phyloP scores from a whole-genome alignment of 2,329 filamentous ascomycete genomes.

The Ophiocordyceps sinensis region DNA sequence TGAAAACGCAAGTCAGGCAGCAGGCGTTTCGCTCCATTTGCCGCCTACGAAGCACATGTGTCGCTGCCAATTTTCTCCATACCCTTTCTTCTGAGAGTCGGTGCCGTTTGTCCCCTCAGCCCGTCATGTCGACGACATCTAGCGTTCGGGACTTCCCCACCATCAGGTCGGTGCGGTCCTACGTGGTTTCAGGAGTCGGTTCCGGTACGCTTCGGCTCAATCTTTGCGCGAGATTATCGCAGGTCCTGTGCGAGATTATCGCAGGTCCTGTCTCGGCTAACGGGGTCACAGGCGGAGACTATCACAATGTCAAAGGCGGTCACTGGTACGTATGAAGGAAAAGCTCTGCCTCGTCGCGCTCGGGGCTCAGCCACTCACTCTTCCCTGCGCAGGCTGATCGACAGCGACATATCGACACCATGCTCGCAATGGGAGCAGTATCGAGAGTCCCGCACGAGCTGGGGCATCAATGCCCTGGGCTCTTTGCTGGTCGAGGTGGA shows the following conservation, averaged over 20 bases:
- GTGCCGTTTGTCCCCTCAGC: no score
- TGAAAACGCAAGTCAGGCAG: no score
- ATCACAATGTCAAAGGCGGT: constrained; percentile 76
- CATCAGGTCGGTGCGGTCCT: constrained; percentile 63
- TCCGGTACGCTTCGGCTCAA: constrained; percentile 9
- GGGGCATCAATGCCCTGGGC: constrained; percentile 90
- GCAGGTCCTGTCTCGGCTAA: neutral
- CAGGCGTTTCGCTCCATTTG: no score
- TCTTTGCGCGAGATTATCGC: neutral
- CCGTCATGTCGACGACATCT: neutral
- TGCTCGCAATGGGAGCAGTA: constrained; percentile 86
- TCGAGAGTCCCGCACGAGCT: constrained; percentile 73
- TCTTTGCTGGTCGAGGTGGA: constrained; percentile 88
- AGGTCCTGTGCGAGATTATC: no score
- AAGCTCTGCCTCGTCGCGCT: constrained; percentile 1
- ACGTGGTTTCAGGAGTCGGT: constrained; percentile 37
- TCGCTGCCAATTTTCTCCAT: no score
- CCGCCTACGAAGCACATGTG: no score
- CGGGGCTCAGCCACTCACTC: neutral
- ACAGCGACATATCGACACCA: constrained; percentile 82
- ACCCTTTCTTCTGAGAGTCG: no score
- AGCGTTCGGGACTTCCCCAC: constrained; percentile 47
- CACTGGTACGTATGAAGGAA: constrained; percentile 38
- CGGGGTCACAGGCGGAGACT: constrained; percentile 50
- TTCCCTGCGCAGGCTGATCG: constrained; percentile 58